Conservation (phyloP, 140 eudicot species). For the Anethum foeniculum region DNA sequence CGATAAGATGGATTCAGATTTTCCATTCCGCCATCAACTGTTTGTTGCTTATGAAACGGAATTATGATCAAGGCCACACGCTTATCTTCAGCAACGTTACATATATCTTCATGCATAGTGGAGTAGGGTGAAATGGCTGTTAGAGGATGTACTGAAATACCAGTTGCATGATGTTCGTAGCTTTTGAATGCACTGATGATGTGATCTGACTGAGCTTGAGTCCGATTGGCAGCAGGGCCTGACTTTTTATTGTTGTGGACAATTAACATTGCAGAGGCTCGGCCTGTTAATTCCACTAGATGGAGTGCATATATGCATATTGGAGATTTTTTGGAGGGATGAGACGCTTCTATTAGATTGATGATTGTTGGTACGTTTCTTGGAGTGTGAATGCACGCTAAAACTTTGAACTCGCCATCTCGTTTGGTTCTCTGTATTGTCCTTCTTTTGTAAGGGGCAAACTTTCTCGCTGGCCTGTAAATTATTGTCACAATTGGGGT, state of each 20-base stretch:
- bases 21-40: conserved; percentile 16
- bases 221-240: conserved; percentile 5
- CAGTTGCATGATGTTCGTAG: background rate
- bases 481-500: conserved; percentile 4
- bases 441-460: background rate
- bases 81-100: conserved; percentile 11
- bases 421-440: background rate
- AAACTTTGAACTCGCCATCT: background rate
- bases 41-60: conserved; percentile 16
- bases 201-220: conserved; percentile 12
- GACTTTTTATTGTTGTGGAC: background rate
- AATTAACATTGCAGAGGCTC: conserved; percentile 15
- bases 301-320: conserved; percentile 12
- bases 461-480: conserved; percentile 13
- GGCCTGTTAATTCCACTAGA: conserved; percentile 11
- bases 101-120: conserved; percentile 18
- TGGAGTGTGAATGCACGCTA: background rate
- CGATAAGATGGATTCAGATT: conserved; percentile 7
- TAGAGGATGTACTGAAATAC: conserved; percentile 2
- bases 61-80: conserved; percentile 5
- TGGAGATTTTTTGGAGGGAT: conserved; percentile 13
- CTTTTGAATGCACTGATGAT: conserved; percentile 10
- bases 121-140: conserved; percentile 14
- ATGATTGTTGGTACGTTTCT: conserved; percentile 12
- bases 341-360: conserved; percentile 13